Conservation (phyloP, 2,329 filamentous ascomycete species). For the Verticillium tricorpus region DNA sequence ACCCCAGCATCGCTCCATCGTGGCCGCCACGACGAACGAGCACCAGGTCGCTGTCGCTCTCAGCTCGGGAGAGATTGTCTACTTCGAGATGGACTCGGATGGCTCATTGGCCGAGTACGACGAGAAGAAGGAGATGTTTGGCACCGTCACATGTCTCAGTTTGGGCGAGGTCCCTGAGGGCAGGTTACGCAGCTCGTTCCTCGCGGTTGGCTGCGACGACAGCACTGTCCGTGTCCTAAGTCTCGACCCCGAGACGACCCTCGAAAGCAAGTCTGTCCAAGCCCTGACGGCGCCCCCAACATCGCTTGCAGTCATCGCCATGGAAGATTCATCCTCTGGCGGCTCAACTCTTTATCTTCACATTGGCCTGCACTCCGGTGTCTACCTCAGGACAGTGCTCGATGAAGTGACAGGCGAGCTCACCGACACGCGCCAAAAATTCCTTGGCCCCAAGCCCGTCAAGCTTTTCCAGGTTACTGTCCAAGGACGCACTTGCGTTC, state of each 20-base stretch:
- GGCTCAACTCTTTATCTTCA: constrained; percentile 89
- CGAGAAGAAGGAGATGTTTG: constrained; percentile 91
- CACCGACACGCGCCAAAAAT: constrained; percentile 90
- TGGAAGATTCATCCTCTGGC: constrained; percentile 89
- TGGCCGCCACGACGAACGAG: constrained; percentile 89
- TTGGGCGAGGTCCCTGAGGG: constrained; percentile 91
- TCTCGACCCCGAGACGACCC: constrained; percentile 80
- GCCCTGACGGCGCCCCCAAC: constrained; percentile 88
- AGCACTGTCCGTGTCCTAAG: constrained; percentile 91
- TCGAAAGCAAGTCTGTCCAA: constrained; percentile 93
- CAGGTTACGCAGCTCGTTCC: constrained; percentile 80
- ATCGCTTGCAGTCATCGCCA: constrained; percentile 84
- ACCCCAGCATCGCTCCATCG: constrained; percentile 90
- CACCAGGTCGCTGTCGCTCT: constrained; percentile 90
- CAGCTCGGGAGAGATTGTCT: constrained; percentile 94
- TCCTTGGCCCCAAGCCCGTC: constrained; percentile 85
- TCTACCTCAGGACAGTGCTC: constrained; percentile 90
- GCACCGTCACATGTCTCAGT: constrained; percentile 91
- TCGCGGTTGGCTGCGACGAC: constrained; percentile 96
- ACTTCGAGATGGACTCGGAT: constrained; percentile 95
- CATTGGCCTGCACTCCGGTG: constrained; percentile 91
- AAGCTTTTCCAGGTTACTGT: constrained; percentile 90
- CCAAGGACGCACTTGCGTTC: constrained; percentile 75
- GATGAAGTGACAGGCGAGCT: constrained; percentile 95
- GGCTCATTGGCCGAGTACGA: constrained; percentile 90